Conservation (phyloP, 768 basidiomycete genomes). For the Phylloporus arenicola region DNA sequence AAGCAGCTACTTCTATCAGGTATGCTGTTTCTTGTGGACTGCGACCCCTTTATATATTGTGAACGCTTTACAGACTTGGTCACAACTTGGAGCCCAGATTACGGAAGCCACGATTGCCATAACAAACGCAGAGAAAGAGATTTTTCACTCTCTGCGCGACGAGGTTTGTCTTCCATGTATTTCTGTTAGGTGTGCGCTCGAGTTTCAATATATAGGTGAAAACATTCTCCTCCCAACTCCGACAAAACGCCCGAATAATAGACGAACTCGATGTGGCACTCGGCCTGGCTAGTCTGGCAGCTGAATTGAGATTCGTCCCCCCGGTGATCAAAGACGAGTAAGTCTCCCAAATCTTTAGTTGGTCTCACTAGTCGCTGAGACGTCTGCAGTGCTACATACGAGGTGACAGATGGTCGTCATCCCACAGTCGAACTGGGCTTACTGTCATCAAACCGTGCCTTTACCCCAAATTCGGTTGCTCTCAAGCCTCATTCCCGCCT, state of each 20-base stretch:
- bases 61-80: slow-evolving; percentile 54
- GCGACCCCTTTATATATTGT: neutral
- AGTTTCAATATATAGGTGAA: slow-evolving; percentile 47
- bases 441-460: slow-evolving; percentile 63
- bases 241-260: slow-evolving; percentile 68
- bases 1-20: slow-evolving; percentile 63
- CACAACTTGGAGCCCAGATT: slow-evolving; percentile 64
- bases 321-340: slow-evolving; percentile 71
- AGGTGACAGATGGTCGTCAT: slow-evolving; percentile 80
- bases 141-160: slow-evolving; percentile 61
- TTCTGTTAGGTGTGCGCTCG: slow-evolving; percentile 2
- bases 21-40: slow-evolving; percentile 19
- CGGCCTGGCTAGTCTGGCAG: slow-evolving; percentile 75
- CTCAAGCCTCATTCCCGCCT: slow-evolving; percentile 58
- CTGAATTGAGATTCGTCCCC: slow-evolving; percentile 69
- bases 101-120: slow-evolving; percentile 52
- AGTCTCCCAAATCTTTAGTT: slow-evolving; percentile 18
- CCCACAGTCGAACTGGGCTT: slow-evolving; percentile 91
- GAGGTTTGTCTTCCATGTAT: slow-evolving; percentile 41
- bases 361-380: neutral
- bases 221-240: slow-evolving; percentile 47
- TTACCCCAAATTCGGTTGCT: slow-evolving; percentile 76
- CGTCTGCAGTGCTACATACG: slow-evolving; percentile 45
- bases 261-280: slow-evolving; percentile 86
- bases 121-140: slow-evolving; percentile 57